Evolutionary conservation across 106 monocot genomes (phyloP).

Genomic region (Agapanthus africanus): DNA sequence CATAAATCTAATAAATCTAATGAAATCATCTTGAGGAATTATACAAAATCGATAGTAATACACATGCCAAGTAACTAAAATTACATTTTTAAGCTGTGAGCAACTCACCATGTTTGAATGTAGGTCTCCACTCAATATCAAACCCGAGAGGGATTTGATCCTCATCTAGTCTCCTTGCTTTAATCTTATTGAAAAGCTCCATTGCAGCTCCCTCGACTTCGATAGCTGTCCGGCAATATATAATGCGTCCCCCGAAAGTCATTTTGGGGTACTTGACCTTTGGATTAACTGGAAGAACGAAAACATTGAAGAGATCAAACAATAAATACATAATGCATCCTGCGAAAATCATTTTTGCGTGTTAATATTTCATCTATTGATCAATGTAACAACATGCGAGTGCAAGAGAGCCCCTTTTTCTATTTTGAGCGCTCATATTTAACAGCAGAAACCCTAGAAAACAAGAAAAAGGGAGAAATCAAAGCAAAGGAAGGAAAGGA

Average conservation of each 20-base stretch:
- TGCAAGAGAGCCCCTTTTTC: neutral
- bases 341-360: neutral
- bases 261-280: slow-evolving; percentile 41
- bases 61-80: neutral
- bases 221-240: slow-evolving; percentile 56
- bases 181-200: slow-evolving; percentile 52
- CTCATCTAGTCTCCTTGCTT: slow-evolving; percentile 17
- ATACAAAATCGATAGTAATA: neutral
- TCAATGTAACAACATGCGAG: neutral
- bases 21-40: neutral
- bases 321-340: neutral
- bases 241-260: slow-evolving; percentile 51
- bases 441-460: too few relatives aligned
- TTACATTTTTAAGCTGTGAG: neutral
- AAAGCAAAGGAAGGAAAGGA: neutral
- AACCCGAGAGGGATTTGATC: slow-evolving; percentile 57
- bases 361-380: too few relatives aligned
- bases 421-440: neutral
- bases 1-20: too few relatives aligned
- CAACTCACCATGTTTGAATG: slow-evolving; percentile 47
- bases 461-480: neutral
- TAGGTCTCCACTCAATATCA: slow-evolving; percentile 92
- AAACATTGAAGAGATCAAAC: neutral
- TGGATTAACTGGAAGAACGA: slow-evolving; percentile 23
- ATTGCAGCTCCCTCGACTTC: slow-evolving; percentile 63